A percentile compares a stretch with the other conserved stretches of the same genome.
Conservation (phyloP, 176 grass and related monocot genomes). For the Triticum aestivum region IWGSC_CS_RefSeq_v2.1 NC_057808.1:50810353-50810852, state of each 20-base stretch:
- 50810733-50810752: constrained; percentile 4
- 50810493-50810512: background rate
- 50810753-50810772: background rate
- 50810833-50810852: constrained; percentile 4
- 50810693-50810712: background rate
- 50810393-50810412: too few relatives aligned
- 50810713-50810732: background rate
- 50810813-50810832: background rate
- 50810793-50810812: background rate
- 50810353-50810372: too few relatives aligned
- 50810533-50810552: background rate
- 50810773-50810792: background rate
- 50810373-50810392: too few relatives aligned
- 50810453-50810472: background rate
- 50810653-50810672: background rate
- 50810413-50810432: too few relatives aligned
- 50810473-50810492: background rate
- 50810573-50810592: constrained; percentile 8
- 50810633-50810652: background rate
- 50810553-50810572: constrained; percentile 3
- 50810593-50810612: background rate
- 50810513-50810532: background rate
- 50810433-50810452: background rate
- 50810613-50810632: background rate
- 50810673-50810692: constrained; percentile 3